Evolutionary conservation across 2,329 filamentous ascomycete species (phyloP).

Genomic region (Zalaria obscura): DNA sequence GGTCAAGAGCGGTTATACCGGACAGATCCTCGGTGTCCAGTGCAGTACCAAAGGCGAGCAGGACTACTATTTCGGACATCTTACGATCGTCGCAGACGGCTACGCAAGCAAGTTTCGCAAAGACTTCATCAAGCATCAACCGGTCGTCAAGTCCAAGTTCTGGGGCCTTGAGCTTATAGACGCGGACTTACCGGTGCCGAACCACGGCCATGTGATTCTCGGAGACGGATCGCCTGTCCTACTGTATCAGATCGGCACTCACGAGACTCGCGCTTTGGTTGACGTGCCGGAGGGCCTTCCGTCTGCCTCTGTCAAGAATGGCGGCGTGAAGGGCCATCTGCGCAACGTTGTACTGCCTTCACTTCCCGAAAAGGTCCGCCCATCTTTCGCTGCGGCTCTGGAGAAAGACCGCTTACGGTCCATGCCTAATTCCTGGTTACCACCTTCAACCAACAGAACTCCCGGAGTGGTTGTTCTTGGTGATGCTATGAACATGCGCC

Average conservation of each 20-base stretch:
- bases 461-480: constrained; percentile 71
- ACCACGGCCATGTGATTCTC: constrained; percentile 80
- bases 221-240: constrained; percentile 65
- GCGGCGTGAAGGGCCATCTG: constrained; percentile 77
- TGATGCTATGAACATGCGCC: constrained; percentile 98
- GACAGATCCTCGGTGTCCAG: constrained; percentile 72
- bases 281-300: constrained; percentile 71
- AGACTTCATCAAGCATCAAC: constrained; percentile 51
- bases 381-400: constrained; percentile 62
- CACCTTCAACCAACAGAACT: constrained; percentile 57
- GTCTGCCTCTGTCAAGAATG: constrained; percentile 56
- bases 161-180: constrained; percentile 89
- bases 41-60: constrained; percentile 48
- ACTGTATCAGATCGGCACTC: constrained; percentile 92
- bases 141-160: constrained; percentile 72
- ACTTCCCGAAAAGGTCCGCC: constrained; percentile 57
- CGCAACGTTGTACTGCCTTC: constrained; percentile 64
- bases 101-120: constrained; percentile 89
- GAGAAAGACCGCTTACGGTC: constrained; percentile 64
- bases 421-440: constrained; percentile 95
- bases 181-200: constrained; percentile 57
- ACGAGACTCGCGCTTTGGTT: constrained; percentile 80
- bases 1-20: constrained; percentile 52
- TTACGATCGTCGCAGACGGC: constrained; percentile 85
- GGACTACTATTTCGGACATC: constrained; percentile 70